Conservation (phyloP, 2,329 filamentous ascomycete species). For the Waltergamsia citrina region DNA sequence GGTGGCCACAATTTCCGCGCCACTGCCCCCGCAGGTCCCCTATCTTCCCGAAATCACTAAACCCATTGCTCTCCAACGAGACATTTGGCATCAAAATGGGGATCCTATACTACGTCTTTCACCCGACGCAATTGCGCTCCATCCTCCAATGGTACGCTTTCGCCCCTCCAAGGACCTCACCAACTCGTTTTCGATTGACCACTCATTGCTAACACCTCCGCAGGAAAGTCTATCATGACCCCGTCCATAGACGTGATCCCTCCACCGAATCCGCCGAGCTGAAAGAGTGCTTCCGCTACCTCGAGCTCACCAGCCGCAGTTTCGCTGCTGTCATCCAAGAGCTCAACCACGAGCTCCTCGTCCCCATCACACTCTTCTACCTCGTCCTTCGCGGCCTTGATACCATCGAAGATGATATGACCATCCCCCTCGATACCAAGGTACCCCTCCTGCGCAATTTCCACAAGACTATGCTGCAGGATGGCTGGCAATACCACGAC, state of each 20-base stretch:
- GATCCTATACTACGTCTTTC: slow-evolving; percentile 62
- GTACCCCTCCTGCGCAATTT: slow-evolving; percentile 81
- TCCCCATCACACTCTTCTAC: slow-evolving; percentile 89
- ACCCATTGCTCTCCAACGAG: too few relatives aligned
- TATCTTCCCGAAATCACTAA: not conserved
- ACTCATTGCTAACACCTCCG: slow-evolving; percentile 4
- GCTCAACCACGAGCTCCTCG: slow-evolving; percentile 84
- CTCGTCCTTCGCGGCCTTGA: slow-evolving; percentile 84
- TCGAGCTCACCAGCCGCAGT: slow-evolving; percentile 83
- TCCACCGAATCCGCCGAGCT: slow-evolving; percentile 66
- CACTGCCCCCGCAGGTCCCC: not conserved
- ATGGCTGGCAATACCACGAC: slow-evolving; percentile 84
- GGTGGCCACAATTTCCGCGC: too few relatives aligned
- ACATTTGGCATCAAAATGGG: too few relatives aligned
- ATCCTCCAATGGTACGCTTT: slow-evolving; percentile 76
- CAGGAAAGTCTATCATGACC: slow-evolving; percentile 96
- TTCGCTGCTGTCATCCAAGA: slow-evolving; percentile 93
- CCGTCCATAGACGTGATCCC: slow-evolving; percentile 75
- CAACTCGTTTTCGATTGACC: not conserved
- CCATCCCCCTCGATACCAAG: slow-evolving; percentile 71
- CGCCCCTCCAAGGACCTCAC: too few relatives aligned
- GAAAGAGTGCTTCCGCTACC: slow-evolving; percentile 75
- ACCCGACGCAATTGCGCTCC: slow-evolving; percentile 68
- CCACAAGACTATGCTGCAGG: slow-evolving; percentile 64
- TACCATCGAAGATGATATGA: slow-evolving; percentile 99